Percentiles rank a stretch among this genome's conserved stretches.
Conservation (phyloP, 352 stramenopile genomes). For the Plasmopara halstedii region DNA sequence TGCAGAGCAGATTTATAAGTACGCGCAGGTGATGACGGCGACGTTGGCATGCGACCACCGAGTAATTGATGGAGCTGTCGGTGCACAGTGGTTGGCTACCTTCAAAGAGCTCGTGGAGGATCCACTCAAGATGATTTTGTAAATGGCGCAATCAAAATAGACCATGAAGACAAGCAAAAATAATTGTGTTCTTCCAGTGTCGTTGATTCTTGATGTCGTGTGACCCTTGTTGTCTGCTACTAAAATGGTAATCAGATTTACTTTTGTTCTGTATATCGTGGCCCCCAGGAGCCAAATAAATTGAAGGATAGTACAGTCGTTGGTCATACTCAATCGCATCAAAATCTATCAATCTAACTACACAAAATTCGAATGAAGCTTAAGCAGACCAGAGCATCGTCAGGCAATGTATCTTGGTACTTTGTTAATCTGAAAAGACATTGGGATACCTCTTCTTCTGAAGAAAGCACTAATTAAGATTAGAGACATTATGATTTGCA, state of each 20-base stretch:
- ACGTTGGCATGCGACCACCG: constrained; percentile 97
- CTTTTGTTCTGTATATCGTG: neutral
- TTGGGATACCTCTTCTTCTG: neutral
- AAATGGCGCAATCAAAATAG: too few relatives aligned
- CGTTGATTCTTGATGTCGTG: too few relatives aligned
- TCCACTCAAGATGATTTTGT: constrained; percentile 96
- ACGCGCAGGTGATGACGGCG: constrained; percentile 89
- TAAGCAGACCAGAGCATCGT: too few relatives aligned
- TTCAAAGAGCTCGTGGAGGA: constrained; percentile 97
- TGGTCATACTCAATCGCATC: constrained; percentile 6
- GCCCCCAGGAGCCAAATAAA: constrained; percentile 9
- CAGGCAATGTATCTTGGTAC: too few relatives aligned
- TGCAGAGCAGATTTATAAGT: constrained; percentile 83
- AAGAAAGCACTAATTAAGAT: too few relatives aligned
- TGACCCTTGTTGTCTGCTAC: too few relatives aligned
- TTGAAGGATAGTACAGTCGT: constrained; percentile 15
- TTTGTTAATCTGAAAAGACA: neutral
- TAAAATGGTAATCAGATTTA: too few relatives aligned
- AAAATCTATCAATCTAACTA: too few relatives aligned
- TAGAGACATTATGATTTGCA: too few relatives aligned
- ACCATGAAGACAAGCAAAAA: too few relatives aligned
- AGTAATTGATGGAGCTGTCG: constrained; percentile 96
- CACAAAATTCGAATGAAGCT: too few relatives aligned
- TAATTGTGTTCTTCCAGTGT: too few relatives aligned
- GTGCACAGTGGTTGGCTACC: constrained; percentile 91